phyloP scores from a whole-genome alignment of 805 yeast species.

The Starmerella geochares region DNA sequence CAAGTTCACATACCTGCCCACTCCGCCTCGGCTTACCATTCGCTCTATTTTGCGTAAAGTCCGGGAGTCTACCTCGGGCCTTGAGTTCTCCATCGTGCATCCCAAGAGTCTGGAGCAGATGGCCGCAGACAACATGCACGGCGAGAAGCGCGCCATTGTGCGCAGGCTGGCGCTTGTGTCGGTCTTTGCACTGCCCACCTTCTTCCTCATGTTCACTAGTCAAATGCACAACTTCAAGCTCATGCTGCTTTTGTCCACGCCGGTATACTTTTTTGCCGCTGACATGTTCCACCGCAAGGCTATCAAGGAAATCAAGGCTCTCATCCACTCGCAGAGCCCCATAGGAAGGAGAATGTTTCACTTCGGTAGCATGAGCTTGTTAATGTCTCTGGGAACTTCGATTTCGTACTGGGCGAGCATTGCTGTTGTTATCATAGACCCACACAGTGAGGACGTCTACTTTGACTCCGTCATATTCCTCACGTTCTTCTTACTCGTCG shows the following conservation, averaged over 20 bases:
- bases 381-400: conserved; percentile 63
- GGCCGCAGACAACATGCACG: conserved; percentile 34
- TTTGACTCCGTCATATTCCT: conserved; percentile 73
- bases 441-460: conserved; percentile 43
- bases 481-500: conserved; percentile 60
- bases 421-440: conserved; percentile 42
- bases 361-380: conserved; percentile 69
- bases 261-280: conserved; percentile 65
- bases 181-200: conserved; percentile 41
- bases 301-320: conserved; percentile 43
- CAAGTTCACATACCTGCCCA: conserved; percentile 56
- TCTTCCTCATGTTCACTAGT: conserved; percentile 61
- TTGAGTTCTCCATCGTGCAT: conserved; percentile 45
- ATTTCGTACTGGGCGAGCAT: conserved; percentile 63
- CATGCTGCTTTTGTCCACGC: conserved; percentile 54
- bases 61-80: conserved; percentile 38
- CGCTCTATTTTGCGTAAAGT: conserved; percentile 46
- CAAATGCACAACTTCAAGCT: conserved; percentile 38
- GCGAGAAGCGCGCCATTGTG: conserved; percentile 37
- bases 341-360: conserved; percentile 48
- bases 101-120: conserved; percentile 56
- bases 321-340: conserved; percentile 27
- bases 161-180: conserved; percentile 39
- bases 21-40: conserved; percentile 42
- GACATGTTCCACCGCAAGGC: conserved; percentile 65